Base-by-base conservation (phyloP, 805 yeast genomes). In the Sugiyamaella smithiae region DNA sequence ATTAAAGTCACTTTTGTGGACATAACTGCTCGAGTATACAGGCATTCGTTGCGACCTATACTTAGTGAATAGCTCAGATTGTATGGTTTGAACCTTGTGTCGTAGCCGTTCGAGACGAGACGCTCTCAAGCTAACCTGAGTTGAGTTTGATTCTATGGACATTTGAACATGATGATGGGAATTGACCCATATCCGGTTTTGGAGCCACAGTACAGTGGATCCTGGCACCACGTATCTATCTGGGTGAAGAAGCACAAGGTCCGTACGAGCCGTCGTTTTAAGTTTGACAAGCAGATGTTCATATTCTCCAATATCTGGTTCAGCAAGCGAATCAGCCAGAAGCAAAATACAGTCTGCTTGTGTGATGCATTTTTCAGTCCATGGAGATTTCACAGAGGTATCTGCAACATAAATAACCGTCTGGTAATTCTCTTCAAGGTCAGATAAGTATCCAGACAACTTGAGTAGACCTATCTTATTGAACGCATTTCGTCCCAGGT, bases 301-400 rank as follows among this genome's bases (percentile, higher is more conserved):
- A 62, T 82, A 89, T 45, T 89, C 97, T 3, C 98, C 96, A 37
- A 88, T 73, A 25, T 77, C 78, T 0, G 93, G 83, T 24, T 78
- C 77, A 16, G 82, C 78, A 5, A 76, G 71, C 0, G 97, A 95
- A 68, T 91, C 90, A 0, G 97, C 97, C 12, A 93, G 66, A 14
- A 93, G 69, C 26, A 93, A 70, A n/a, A 91, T 81, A 69, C 97
- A 90, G 66, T 91, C 98, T 14, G 96, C 98, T 65, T 91, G 97
- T 6, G 90, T 81, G 35, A 91, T 85, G 65, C 98, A 93, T 0
- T 97, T 88, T 6, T 80, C 76, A 0, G 97, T 88, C 99, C 99
- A 91, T 16, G 82, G 76, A 0, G 97, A 85, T 56, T 81, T 81
- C 1, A 85, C 80, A 0, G 85, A 75, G 0, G 97, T 82, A 59